Evolutionary conservation across 257 asterid genomes (phyloP).

Genomic region (Gentiana dahurica): DNA sequence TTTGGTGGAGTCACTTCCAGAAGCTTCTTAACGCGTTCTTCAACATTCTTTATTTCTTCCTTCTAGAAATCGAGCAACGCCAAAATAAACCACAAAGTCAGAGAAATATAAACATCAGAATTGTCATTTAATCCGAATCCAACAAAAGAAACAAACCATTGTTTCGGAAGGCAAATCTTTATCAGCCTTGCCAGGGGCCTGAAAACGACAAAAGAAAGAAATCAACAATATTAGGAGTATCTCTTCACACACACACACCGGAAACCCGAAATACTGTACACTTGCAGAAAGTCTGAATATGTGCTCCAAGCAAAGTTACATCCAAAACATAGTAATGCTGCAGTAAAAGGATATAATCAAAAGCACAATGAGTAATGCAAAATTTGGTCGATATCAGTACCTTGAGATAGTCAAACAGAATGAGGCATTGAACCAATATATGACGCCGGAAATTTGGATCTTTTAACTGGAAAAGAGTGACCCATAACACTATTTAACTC

Average conservation of each 20-base stretch:
- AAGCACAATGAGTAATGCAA: background rate
- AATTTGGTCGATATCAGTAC: constrained; percentile 26
- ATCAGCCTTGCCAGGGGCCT: constrained; percentile 97
- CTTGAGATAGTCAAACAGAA: constrained; percentile 90
- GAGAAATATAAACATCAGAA: too few species aligned
- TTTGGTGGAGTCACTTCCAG: too few species aligned
- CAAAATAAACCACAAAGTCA: too few species aligned
- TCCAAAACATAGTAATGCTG: background rate
- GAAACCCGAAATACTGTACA: background rate
- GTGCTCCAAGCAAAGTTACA: too few species aligned
- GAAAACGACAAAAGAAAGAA: constrained; percentile 12
- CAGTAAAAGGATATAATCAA: constrained; percentile 3
- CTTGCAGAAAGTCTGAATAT: background rate
- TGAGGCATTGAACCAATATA: constrained; percentile 87
- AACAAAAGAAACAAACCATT: too few species aligned
- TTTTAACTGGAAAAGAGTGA: constrained; percentile 50
- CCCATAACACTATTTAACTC: constrained; percentile 10
- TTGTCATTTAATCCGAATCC: too few species aligned
- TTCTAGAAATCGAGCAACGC: too few species aligned
- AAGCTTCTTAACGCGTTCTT: too few species aligned
- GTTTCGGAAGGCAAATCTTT: constrained; percentile 82
- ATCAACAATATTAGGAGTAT: background rate
- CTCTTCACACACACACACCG: too few species aligned
- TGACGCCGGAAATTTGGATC: constrained; percentile 99
- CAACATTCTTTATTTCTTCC: too few species aligned